phyloP scores from a whole-genome alignment of 768 basidiomycete genomes.

The Polyporus arcularius region DNA sequence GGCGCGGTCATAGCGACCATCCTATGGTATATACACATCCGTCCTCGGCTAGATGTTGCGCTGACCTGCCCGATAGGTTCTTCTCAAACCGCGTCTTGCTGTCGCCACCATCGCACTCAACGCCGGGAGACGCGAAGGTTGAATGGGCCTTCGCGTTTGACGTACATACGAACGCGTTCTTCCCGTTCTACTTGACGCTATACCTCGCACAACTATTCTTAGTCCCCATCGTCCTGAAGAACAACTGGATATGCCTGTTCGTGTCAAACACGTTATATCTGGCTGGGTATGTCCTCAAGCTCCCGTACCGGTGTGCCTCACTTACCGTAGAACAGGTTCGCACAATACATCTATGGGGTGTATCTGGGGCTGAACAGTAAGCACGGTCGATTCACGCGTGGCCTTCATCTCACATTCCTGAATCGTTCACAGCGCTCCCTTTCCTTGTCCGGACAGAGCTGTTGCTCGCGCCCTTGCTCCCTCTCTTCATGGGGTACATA shows the following conservation, averaged over 20 bases:
- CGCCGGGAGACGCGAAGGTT: slow-evolving; percentile 68
- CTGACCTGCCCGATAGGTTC: slow-evolving; percentile 46
- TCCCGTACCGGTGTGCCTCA: background rate
- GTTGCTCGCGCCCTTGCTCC: slow-evolving; percentile 86
- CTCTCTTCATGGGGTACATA: slow-evolving; percentile 84
- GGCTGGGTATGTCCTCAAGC: slow-evolving; percentile 59
- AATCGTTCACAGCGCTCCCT: slow-evolving; percentile 66
- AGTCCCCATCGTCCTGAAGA: slow-evolving; percentile 76
- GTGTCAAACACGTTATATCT: slow-evolving; percentile 92
- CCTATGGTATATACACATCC: slow-evolving; percentile 57
- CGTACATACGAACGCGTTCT: slow-evolving; percentile 96
- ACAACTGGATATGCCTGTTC: slow-evolving; percentile 93
- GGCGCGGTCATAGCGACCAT: slow-evolving; percentile 76
- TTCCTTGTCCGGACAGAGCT: slow-evolving; percentile 90
- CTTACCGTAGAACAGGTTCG: slow-evolving; percentile 50
- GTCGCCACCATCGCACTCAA: slow-evolving; percentile 71
- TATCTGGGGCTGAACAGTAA: slow-evolving; percentile 84
- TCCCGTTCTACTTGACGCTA: slow-evolving; percentile 87
- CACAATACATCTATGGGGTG: slow-evolving; percentile 90
- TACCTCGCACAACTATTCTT: slow-evolving; percentile 89
- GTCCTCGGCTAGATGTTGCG: background rate
- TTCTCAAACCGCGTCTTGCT: slow-evolving; percentile 72
- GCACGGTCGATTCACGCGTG: slow-evolving; percentile 19
- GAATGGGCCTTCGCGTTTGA: slow-evolving; percentile 98
- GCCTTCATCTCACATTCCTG: slow-evolving; percentile 12